phyloP scores from a whole-genome alignment of 2,329 filamentous ascomycete genomes.

The Trichothecium roseum region DNA sequence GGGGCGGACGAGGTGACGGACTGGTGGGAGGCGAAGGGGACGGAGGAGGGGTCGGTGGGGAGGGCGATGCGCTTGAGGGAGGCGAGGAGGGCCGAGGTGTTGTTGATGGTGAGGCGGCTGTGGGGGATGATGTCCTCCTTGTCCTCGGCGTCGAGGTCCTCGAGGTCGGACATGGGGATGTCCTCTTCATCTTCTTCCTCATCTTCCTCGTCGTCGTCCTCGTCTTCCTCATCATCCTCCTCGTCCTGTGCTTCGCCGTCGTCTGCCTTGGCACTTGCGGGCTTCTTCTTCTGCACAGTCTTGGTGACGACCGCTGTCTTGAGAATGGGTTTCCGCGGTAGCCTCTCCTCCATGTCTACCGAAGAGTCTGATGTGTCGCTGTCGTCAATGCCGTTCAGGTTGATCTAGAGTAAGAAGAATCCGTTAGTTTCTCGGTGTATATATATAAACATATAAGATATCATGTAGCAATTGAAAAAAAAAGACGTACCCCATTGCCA shows the following conservation, averaged over 20 bases:
- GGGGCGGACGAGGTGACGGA: constrained; percentile 57
- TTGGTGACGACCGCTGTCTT: constrained; percentile 39
- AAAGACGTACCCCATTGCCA: constrained; percentile 5
- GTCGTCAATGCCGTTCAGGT: constrained; percentile 48
- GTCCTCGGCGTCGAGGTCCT: constrained; percentile 67
- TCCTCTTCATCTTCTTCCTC: constrained; percentile 74
- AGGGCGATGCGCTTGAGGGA: constrained; percentile 69
- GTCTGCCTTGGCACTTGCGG: constrained; percentile 50
- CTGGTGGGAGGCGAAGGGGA: constrained; percentile 78
- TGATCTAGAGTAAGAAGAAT: constrained; percentile 29
- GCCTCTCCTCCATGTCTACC: constrained; percentile 66
- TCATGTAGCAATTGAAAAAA: no score
- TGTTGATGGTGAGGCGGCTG: constrained; percentile 94
- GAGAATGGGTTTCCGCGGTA: constrained; percentile 34
- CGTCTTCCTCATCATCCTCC: constrained; percentile 60
- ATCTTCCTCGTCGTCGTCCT: constrained; percentile 47
- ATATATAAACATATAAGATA: no score
- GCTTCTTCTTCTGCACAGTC: constrained; percentile 12
- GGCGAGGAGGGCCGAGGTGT: constrained; percentile 74
- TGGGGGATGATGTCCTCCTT: constrained; percentile 80
- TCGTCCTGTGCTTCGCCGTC: constrained; percentile 48
- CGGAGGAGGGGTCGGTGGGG: constrained; percentile 47
- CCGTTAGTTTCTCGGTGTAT: no score
- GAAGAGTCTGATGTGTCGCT: constrained; percentile 58
- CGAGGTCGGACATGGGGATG: constrained; percentile 80